Evolutionary conservation across 192 early-diverging fungal genomes (phyloP), one percentile per base, ranked within the genome.

Genomic region (Rhizoclosmatium globosum): DNA sequence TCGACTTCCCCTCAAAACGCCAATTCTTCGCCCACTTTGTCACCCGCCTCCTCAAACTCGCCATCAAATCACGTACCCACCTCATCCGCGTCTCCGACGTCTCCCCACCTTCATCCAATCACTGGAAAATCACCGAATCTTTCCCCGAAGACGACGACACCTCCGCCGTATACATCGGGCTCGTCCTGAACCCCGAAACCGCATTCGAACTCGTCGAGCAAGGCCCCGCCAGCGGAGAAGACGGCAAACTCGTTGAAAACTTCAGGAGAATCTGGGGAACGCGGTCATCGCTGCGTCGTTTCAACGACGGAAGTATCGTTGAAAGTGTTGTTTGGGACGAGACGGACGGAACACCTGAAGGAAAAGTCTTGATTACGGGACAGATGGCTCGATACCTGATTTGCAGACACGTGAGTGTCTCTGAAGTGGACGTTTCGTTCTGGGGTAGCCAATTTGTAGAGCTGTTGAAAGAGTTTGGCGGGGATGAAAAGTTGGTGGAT

Each of bases 201-300:
- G 87, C 92, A 3, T 79, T 84, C 64, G 90, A 95, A 42, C 58
- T 94, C 39, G 95, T 99, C 0, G 96, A 96, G 79, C 86, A 93
- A 79, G 98, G 98, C 0, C 98, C 98, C 11, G 38, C 47, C 17
- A 82, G 81, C 47, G 91, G 94, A 17, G 92, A 94, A 44, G 89
- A 96, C 61, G 84, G 83, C 43, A 86, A 88, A 31, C 78, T 76
- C 0, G 86, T 90, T 3, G 85, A 85, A 9, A 88, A 83, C 21
- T 98, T 97, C 87, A 86, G 91, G 7, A 79, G 85, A 39, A 85
- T 96, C 45, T 99, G 98, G 98, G 98, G 98, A n/a, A 88, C 85
- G 47, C 92, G 91, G 46, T 89, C 95, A 2, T 96, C 97, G 79
- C 81, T 97, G 65, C 92, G 98, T 44, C 92, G 98, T 17, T 99